Conservation (phyloP, 2,329 filamentous ascomycete genomes). For the Daldinia sp. region DNA sequence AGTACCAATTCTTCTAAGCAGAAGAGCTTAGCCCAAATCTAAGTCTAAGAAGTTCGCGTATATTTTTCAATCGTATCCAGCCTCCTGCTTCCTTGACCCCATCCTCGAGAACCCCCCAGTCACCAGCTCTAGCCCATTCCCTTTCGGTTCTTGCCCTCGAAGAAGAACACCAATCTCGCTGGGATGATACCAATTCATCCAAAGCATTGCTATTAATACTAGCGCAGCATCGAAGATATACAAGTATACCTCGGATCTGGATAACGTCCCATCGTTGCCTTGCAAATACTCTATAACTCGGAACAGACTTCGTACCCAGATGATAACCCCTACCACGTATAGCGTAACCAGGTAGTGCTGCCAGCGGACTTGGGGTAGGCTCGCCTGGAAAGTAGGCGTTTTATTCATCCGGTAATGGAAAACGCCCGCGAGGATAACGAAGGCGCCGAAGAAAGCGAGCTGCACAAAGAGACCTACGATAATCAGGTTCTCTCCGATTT, state of each 20-base stretch:
- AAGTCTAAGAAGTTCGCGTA: too few relatives aligned
- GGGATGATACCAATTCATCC: slow-evolving; percentile 4
- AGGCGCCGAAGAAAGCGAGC: neutral
- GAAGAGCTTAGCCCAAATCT: neutral
- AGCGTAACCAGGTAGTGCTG: neutral
- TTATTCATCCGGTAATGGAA: slow-evolving; percentile 1
- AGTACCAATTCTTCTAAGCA: neutral
- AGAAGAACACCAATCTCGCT: slow-evolving; percentile 5
- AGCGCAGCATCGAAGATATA: neutral
- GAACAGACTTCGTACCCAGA: slow-evolving; percentile 1
- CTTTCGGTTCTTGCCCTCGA: neutral
- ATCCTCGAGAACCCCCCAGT: neutral
- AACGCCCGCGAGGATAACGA: neutral
- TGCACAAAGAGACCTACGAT: neutral
- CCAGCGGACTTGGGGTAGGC: neutral
- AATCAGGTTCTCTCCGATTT: neutral
- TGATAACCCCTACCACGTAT: slow-evolving; percentile 1
- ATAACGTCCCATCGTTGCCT: neutral
- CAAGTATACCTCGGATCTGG: slow-evolving; percentile 1
- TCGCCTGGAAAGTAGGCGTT: neutral
- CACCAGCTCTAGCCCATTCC: neutral
- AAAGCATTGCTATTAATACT: neutral
- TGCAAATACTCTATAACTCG: slow-evolving; percentile 4
- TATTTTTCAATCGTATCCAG: neutral
- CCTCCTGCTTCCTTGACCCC: neutral